Evolutionary conservation across 371 early-diverging fungal genomes (phyloP), one percentile per base, ranked within the genome.

Genomic region (Lichtheimia hyalospora): DNA sequence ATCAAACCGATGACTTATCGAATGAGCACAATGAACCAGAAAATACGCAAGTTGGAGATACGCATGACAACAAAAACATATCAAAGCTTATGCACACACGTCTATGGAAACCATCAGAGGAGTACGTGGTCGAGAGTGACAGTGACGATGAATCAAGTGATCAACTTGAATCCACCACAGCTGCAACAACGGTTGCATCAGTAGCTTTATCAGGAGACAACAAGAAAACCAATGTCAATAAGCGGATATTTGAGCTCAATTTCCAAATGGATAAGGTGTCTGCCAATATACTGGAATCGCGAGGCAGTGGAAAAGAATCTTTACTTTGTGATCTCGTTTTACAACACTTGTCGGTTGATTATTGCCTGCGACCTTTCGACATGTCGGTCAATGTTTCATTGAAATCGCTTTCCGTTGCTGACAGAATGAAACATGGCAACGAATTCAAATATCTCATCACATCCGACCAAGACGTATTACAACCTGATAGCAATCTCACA

Each of bases 251-350:
- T 55, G 85, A 87, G 50, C 76, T 93, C 41, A 65, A 74, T 24
- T 92, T 95, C 65, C 83, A 83, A 41, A 88, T 95, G 42, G 84
- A 84, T 53, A 82, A 86, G 60, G 86, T 92, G 7, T 82, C 85
- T 2, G 89, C 88, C 10, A 85, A 85, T 24, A 67, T 94, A 2
- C 75, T 80, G 44, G 61, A 70, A 53, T 69, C 75, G 48, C 75
- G 80, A 55, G 57, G 55, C 49, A 63, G 66, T 12, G 55, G 59
- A 21, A 58, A 69, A 0, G 91, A 90, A 43, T 61, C 62, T 13
- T 64, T 83, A 0, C 64, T 94, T 10, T 91, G 92, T 15, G 86
- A 88, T 16, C 70, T 92, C n/a, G 77, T 84, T 5, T 76, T 97
- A 6, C 82, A 90, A 10, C 82, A 85, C 12, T 85, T 97, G 54